Evolutionary conservation across 1,139 yeast species (phyloP).

Genomic region (Protomyces gravidus): DNA sequence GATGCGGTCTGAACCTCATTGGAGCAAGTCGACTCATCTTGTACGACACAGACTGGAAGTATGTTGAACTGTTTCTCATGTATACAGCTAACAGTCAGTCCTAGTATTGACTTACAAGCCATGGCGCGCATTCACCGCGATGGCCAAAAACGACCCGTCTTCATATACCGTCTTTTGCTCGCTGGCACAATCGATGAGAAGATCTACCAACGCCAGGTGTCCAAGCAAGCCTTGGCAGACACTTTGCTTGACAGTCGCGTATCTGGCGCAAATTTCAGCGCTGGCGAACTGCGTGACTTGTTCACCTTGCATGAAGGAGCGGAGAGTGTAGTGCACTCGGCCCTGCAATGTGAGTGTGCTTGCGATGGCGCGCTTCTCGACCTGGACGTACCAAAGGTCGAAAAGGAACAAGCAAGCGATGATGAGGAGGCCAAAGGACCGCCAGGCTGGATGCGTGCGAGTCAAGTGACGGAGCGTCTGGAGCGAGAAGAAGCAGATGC

Average conservation of each 20-base stretch:
- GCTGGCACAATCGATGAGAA: constrained; percentile 94
- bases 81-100: constrained; percentile 58
- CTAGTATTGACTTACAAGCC: constrained; percentile 86
- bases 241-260: constrained; percentile 57
- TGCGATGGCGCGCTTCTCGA: not conserved
- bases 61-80: not conserved
- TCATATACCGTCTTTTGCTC: constrained; percentile 67
- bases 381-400: not conserved
- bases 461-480: not conserved
- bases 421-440: not conserved
- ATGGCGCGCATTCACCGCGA: constrained; percentile 95
- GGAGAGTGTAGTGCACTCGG: constrained; percentile 62
- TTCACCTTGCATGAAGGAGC: constrained; percentile 58
- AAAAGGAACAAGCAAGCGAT: not conserved
- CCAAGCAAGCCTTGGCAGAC: constrained; percentile 75
- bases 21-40: constrained; percentile 85
- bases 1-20: constrained; percentile 74
- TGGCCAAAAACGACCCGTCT: constrained; percentile 78
- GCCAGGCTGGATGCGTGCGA: constrained; percentile 1
- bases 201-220: constrained; percentile 85
- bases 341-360: not conserved
- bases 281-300: constrained; percentile 66
- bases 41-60: constrained; percentile 64
- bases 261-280: constrained; percentile 41
- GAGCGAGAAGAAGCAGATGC: not conserved